Percentiles rank a stretch among this genome's conserved stretches.
These are phyloP conservation scores for Lecanicillium sp. DNA, from an alignment of 2,329 filamentous ascomycete species.

Conservation along the genomic window DNA sequence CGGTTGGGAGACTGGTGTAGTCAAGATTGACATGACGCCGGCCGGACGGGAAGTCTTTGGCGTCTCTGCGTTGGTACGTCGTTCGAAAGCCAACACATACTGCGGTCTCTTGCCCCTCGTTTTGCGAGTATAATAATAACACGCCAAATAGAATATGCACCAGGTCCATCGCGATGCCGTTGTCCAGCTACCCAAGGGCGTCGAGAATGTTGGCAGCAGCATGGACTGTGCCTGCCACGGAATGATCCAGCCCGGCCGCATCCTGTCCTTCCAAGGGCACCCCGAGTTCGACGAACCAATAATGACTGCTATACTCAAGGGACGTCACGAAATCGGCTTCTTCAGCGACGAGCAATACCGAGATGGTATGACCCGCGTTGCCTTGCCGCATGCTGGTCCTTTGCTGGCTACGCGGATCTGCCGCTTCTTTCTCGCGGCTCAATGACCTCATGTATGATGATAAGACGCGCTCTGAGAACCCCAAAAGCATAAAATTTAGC, in stretches of 20 bases:
- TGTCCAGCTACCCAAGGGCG: slow-evolving; percentile 28
- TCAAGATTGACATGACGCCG: slow-evolving; percentile 29
- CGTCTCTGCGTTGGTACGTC: slow-evolving; percentile 23
- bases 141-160: slow-evolving; percentile 25
- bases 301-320: slow-evolving; percentile 27
- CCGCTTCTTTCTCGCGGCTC: slow-evolving; percentile 4
- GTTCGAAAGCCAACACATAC: too few relatives aligned
- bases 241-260: slow-evolving; percentile 29
- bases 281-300: slow-evolving; percentile 35
- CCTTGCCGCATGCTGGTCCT: slow-evolving; percentile 4
- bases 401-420: slow-evolving; percentile 7
- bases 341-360: slow-evolving; percentile 19
- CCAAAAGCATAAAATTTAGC: too few relatives aligned
- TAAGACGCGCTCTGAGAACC: too few relatives aligned
- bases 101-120: not conserved
- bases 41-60: slow-evolving; percentile 32
- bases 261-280: slow-evolving; percentile 39
- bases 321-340: slow-evolving; percentile 17
- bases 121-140: not conserved
- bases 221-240: slow-evolving; percentile 33
- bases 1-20: slow-evolving; percentile 39
- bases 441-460: not conserved
- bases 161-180: slow-evolving; percentile 43
- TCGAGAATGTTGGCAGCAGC: slow-evolving; percentile 32
- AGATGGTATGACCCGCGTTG: slow-evolving; percentile 18